phyloP scores from a whole-genome alignment of 2,329 filamentous ascomycete species.

The Cladorrhinum sp. region DNA sequence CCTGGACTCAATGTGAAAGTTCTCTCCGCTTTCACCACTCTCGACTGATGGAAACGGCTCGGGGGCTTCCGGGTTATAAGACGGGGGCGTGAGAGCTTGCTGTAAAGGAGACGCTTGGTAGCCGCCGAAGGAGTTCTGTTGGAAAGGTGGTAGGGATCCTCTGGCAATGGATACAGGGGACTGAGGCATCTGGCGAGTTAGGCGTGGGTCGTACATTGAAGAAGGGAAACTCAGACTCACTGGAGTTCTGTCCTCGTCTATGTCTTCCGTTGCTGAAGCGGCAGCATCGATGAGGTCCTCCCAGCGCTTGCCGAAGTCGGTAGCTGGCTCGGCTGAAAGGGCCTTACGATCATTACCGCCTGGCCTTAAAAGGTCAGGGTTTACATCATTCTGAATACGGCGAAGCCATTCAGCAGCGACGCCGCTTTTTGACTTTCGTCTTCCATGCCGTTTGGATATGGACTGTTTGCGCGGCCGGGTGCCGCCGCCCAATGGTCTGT shows the following conservation, averaged over 20 bases:
- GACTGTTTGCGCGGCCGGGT: slow-evolving; percentile 81
- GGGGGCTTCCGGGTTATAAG: slow-evolving; percentile 61
- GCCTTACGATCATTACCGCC: slow-evolving; percentile 74
- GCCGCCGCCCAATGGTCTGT: slow-evolving; percentile 66
- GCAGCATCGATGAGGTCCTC: slow-evolving; percentile 93
- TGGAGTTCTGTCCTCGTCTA: slow-evolving; percentile 86
- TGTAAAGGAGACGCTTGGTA: slow-evolving; percentile 91
- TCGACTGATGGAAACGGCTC: slow-evolving; percentile 91
- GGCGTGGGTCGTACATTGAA: slow-evolving; percentile 40
- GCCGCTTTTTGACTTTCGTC: slow-evolving; percentile 62
- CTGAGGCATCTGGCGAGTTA: slow-evolving; percentile 56
- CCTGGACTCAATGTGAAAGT: slow-evolving; percentile 66
- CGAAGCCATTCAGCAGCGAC: slow-evolving; percentile 67
- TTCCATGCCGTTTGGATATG: slow-evolving; percentile 80
- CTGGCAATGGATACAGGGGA: slow-evolving; percentile 63
- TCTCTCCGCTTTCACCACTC: slow-evolving; percentile 67
- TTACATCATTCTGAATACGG: slow-evolving; percentile 52
- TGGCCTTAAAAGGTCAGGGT: slow-evolving; percentile 58
- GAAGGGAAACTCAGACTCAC: slow-evolving; percentile 53
- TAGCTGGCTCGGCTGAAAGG: slow-evolving; percentile 78
- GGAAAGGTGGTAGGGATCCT: slow-evolving; percentile 59
- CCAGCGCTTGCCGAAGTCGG: slow-evolving; percentile 85
- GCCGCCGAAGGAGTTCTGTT: slow-evolving; percentile 54
- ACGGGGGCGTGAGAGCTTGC: slow-evolving; percentile 83
- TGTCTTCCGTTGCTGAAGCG: slow-evolving; percentile 84